These are phyloP conservation scores for Aspergillus homomorphus DNA, from an alignment of 495 filamentous ascomycete genomes.

Conservation along the genomic window DNA sequence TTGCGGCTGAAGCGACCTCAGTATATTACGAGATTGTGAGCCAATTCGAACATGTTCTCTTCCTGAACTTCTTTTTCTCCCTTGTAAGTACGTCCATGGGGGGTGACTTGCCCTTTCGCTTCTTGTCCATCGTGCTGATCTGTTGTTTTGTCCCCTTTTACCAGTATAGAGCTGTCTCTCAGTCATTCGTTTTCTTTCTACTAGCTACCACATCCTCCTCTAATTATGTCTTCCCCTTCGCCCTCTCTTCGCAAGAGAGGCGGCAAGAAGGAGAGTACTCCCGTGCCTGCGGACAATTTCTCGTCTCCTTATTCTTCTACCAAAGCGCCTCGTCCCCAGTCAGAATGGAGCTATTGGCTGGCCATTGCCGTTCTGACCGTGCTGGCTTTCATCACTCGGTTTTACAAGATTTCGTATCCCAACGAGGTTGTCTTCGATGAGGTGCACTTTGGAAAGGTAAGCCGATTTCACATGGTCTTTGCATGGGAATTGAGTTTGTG, in stretches of 20 bases:
- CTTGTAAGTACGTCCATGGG: constrained; percentile 6
- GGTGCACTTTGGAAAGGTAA: constrained; percentile 98
- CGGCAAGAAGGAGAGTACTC: constrained; percentile 42
- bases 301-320: constrained; percentile 19
- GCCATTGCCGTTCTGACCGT: constrained; percentile 73
- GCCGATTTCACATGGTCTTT: constrained; percentile 16
- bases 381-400: constrained; percentile 85
- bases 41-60: constrained; percentile 18
- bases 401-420: constrained; percentile 91
- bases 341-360: constrained; percentile 83
- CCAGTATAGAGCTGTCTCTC: constrained; percentile 30
- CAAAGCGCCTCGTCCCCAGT: constrained; percentile 30
- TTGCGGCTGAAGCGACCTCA: not conserved
- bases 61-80: constrained; percentile 9
- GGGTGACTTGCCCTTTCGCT: constrained; percentile 1
- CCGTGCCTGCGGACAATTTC: constrained; percentile 30
- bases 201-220: constrained; percentile 3
- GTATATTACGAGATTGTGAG: constrained; percentile 3
- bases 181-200: constrained; percentile 31
- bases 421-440: constrained; percentile 98
- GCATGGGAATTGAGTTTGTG: not conserved
- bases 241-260: constrained; percentile 52
- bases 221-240: constrained; percentile 40
- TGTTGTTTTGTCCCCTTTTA: not conserved
- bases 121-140: constrained; percentile 6